Conservation (phyloP, 768 basidiomycete species). For the Lentinula sp. region DNA sequence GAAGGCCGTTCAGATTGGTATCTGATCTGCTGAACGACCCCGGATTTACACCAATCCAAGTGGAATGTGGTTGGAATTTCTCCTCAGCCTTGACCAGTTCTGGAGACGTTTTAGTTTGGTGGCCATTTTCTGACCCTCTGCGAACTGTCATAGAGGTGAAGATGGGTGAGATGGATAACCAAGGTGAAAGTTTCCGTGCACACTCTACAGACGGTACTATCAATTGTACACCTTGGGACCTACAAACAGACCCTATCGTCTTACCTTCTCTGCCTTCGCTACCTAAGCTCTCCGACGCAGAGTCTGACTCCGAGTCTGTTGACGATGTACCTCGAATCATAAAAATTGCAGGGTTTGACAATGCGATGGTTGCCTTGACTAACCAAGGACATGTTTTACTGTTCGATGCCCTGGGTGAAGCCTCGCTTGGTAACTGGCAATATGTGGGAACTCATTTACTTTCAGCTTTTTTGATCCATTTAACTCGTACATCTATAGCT, state of each 20-base stretch:
- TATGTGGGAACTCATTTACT: slow-evolving; percentile 44
- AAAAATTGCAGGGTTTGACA: slow-evolving; percentile 76
- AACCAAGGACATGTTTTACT: slow-evolving; percentile 73
- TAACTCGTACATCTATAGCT: slow-evolving; percentile 37
- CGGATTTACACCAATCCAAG: slow-evolving; percentile 40
- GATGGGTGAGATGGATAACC: slow-evolving; percentile 39
- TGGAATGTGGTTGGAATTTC: slow-evolving; percentile 80
- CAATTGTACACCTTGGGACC: slow-evolving; percentile 55
- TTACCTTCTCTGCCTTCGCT: slow-evolving; percentile 58
- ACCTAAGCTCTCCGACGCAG: slow-evolving; percentile 38
- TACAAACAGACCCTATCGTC: slow-evolving; percentile 45
- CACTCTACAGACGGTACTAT: slow-evolving; percentile 34
- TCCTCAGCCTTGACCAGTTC: slow-evolving; percentile 65
- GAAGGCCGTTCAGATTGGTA: slow-evolving; percentile 63
- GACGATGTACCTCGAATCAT: slow-evolving; percentile 41
- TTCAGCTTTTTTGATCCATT: background rate
- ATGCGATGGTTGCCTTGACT: slow-evolving; percentile 73
- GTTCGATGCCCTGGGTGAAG: slow-evolving; percentile 44
- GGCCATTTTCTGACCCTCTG: slow-evolving; percentile 51
- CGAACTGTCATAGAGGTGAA: slow-evolving; percentile 26
- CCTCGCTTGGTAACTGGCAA: slow-evolving; percentile 48
- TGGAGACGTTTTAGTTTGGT: slow-evolving; percentile 75
- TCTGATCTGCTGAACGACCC: slow-evolving; percentile 38
- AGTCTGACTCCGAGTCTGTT: slow-evolving; percentile 12
- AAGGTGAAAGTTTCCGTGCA: slow-evolving; percentile 27